Evolutionary conservation across 2,329 filamentous ascomycete genomes (phyloP), one percentile per base, ranked within the genome.

Genomic region (Clonostachys sp.): DNA sequence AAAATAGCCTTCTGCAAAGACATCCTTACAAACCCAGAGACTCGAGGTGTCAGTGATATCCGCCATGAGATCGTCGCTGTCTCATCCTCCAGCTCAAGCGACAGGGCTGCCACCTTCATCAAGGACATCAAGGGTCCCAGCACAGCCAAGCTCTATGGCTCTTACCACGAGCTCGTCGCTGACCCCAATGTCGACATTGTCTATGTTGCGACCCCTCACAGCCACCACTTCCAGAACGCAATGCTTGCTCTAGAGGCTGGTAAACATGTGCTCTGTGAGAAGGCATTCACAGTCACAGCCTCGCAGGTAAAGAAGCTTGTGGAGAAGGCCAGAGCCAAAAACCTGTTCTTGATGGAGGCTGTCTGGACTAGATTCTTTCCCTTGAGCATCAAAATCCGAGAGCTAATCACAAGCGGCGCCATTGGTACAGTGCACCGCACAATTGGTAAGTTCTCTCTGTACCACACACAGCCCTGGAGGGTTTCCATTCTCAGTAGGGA

Each of bases 361-460:
- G 89, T 95, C 17, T 95, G 90, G 91, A 95, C 89, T 35, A 77
- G 91, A 50, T 94, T 86, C 71, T 94, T 95, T 71, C 91, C 91
- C 3, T 71, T 95, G 12, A 91, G 87, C 59, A 80, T 90, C 63
- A 82, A 88, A 63, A 73, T 91, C 36, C 74, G 87, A 45, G 81
- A 91, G 59, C 68, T 91, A 49, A 73, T 83, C 45, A 57, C 67
- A 48, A 68, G 69, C 2, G 78, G 77, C 30, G 70, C 71, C 53
- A 78, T 83, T 54, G 83, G 83, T 5, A 72, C 73, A 16, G 80
- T 87, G 44, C 81, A 81, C 55, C 78, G 83, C 50, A 79, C 80
- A 33, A 62, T 75, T 48, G 73, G 75, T 78, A 55, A 61, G 72
- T 53, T 13, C 10, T 39, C 14, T 18, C 17, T 18, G 8, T 39